These are phyloP conservation scores for Lanmaoa rubissima DNA, from an alignment of 768 basidiomycete species.

Conservation along the genomic window DNA sequence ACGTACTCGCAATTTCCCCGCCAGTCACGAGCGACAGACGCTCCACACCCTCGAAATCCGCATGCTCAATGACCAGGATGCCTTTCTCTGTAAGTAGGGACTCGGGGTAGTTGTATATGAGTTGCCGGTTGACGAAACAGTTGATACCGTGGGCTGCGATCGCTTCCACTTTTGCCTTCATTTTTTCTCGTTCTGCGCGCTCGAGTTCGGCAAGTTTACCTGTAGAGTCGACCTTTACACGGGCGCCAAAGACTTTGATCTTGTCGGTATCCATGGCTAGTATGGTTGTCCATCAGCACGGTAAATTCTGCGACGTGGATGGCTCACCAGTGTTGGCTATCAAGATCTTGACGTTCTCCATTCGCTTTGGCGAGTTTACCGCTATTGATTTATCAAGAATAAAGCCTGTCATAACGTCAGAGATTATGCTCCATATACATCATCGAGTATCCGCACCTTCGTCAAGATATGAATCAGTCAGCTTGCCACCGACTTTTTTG, in stretches of 20 bases:
- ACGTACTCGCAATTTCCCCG: constrained; percentile 95
- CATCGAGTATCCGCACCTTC: constrained; percentile 57
- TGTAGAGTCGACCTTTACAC: constrained; percentile 93
- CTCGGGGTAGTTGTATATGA: constrained; percentile 99
- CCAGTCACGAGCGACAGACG: constrained; percentile 94
- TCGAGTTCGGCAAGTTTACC: constrained; percentile 98
- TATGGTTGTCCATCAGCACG: neutral
- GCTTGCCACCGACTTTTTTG: constrained; percentile 99
- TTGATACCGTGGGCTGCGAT: constrained; percentile 96
- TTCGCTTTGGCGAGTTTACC: constrained; percentile 89
- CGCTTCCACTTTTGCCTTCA: constrained; percentile 96
- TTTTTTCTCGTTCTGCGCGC: constrained; percentile 96
- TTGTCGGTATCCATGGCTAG: constrained; percentile 99
- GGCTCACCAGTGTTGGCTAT: constrained; percentile 95
- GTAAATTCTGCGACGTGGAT: neutral
- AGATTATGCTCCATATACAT: neutral
- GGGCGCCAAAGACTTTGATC: constrained; percentile 98
- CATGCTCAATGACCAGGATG: constrained; percentile 96
- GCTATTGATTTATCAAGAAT: constrained; percentile 96
- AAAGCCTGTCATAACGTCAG: constrained; percentile 58
- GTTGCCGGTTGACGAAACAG: constrained; percentile 95
- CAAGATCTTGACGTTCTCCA: constrained; percentile 93
- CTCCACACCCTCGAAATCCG: constrained; percentile 99
- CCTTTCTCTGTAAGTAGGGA: constrained; percentile 92
- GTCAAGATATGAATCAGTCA: constrained; percentile 97